These are phyloP conservation scores for Pestalotiopsis sp. DNA, from an alignment of 2,329 filamentous ascomycete species.

Conservation along the genomic window DNA sequence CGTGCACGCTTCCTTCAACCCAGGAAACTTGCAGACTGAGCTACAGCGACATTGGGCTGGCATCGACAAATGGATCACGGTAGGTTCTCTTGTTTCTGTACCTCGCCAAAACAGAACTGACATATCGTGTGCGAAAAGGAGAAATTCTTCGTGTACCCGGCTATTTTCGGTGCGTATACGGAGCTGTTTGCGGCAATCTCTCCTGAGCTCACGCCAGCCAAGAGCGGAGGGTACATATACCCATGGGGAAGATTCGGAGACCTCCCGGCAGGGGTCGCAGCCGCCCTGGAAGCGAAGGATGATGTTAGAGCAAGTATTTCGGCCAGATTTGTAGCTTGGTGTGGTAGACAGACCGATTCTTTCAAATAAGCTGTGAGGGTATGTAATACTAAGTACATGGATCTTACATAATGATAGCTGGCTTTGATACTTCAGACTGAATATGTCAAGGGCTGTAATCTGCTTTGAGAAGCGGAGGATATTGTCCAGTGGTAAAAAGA, in stretches of 20 bases:
- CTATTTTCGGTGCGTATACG: neutral
- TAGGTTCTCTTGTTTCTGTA: neutral
- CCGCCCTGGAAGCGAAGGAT: neutral
- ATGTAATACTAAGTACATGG: no score
- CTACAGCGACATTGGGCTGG: constrained; percentile 5
- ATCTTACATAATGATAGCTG: no score
- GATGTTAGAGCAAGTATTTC: neutral
- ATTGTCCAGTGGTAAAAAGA: no score
- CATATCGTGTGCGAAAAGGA: neutral
- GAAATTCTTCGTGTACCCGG: neutral
- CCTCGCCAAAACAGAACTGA: neutral
- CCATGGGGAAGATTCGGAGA: neutral
- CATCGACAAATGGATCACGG: neutral
- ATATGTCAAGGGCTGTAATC: no score
- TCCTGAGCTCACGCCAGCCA: neutral
- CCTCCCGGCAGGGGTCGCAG: neutral
- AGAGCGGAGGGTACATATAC: neutral
- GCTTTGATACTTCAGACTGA: no score
- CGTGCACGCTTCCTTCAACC: constrained; percentile 13
- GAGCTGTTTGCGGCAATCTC: neutral
- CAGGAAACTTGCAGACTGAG: constrained; percentile 7
- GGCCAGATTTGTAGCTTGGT: neutral
- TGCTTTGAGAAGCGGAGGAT: no score
- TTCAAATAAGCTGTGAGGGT: neutral
- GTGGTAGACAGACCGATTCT: neutral